These are phyloP conservation scores for Colletotrichum scovillei DNA, from an alignment of 2,329 filamentous ascomycete species.

Conservation along the genomic window DNA sequence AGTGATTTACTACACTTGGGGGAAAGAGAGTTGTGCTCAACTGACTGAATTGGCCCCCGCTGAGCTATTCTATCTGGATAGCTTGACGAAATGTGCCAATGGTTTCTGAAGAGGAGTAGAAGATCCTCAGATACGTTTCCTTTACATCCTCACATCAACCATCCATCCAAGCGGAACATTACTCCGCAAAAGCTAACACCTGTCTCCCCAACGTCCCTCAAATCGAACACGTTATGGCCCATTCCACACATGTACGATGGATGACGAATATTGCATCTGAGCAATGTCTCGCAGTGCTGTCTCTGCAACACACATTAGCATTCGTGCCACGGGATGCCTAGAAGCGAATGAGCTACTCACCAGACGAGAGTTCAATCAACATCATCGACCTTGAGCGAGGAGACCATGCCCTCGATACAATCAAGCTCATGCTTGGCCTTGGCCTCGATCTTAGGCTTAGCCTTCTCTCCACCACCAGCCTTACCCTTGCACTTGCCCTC, in stretches of 20 bases:
- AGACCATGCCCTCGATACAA: neutral
- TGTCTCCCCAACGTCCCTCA: too few relatives aligned
- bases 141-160: too few relatives aligned
- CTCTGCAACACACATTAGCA: neutral
- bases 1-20: neutral
- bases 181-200: too few relatives aligned
- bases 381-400: neutral
- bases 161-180: too few relatives aligned
- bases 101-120: too few relatives aligned
- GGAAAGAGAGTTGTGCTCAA: neutral
- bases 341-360: neutral
- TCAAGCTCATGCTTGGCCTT: neutral
- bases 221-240: too few relatives aligned
- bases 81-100: too few relatives aligned
- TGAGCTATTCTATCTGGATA: too few relatives aligned
- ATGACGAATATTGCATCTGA: neutral
- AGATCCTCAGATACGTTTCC: too few relatives aligned
- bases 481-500: rapidly evolving
- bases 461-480: too few relatives aligned
- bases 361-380: neutral
- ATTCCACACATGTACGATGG: too few relatives aligned
- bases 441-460: neutral
- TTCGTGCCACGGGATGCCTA: neutral
- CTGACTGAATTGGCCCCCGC: neutral
- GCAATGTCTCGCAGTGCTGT: neutral